Evolutionary conservation across 768 basidiomycete genomes (phyloP).

Genomic region (Botryobasidium botryosum): DNA sequence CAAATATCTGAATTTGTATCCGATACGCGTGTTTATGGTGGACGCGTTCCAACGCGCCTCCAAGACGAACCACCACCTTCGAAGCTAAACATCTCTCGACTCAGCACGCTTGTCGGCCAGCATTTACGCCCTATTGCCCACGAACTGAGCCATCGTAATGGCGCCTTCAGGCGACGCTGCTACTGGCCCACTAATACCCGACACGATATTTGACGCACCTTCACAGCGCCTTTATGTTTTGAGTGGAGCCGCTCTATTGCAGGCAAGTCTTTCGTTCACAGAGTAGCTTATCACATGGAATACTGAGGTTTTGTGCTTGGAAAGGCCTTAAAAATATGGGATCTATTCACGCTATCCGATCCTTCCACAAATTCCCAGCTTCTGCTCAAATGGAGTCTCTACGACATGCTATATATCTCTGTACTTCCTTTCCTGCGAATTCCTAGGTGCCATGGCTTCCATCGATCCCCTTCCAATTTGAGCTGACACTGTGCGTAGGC

Average conservation of each 20-base stretch:
- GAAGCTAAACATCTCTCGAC: too few species aligned
- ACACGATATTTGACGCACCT: conserved; percentile 54
- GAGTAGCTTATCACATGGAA: not conserved
- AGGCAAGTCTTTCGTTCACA: conserved; percentile 30
- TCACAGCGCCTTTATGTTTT: conserved; percentile 67
- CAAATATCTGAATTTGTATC: too few species aligned
- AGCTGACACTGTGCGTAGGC: not conserved
- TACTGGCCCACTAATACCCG: conserved; percentile 58
- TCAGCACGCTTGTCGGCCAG: too few species aligned
- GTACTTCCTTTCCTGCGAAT: conserved; percentile 21
- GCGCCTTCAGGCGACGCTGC: too few species aligned
- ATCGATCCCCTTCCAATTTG: not conserved
- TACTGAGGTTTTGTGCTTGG: conserved; percentile 5
- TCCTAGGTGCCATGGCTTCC: conserved; percentile 13
- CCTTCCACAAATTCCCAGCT: conserved; percentile 28
- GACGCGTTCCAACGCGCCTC: too few species aligned
- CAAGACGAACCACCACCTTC: too few species aligned
- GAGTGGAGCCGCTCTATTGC: conserved; percentile 56
- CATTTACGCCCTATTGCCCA: too few species aligned
- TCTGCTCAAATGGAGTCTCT: conserved; percentile 26
- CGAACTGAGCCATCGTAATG: too few species aligned
- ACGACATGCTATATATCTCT: conserved; percentile 18
- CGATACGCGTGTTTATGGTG: too few species aligned
- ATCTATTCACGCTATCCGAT: conserved; percentile 42
- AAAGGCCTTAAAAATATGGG: conserved; percentile 64